Evolutionary conservation across 495 filamentous ascomycete genomes (phyloP).

Genomic region (Hyaloscypha hepaticicola): DNA sequence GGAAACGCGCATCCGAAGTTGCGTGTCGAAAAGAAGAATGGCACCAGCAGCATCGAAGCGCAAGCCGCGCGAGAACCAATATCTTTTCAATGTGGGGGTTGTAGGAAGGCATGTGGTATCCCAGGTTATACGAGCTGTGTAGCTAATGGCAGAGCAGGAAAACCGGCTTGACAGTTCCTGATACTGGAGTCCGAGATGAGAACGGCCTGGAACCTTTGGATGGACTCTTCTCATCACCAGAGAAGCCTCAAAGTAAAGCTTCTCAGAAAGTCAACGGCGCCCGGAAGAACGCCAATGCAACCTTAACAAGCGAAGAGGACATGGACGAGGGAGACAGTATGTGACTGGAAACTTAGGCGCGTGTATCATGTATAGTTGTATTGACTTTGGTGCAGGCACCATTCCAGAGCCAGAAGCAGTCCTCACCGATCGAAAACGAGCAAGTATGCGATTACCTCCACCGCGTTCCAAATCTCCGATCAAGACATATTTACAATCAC

Average conservation of each 20-base stretch:
- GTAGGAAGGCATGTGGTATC: slow-evolving; percentile 44
- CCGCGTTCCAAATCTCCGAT: slow-evolving; percentile 37
- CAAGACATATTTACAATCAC: slow-evolving; percentile 33
- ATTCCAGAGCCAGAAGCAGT: slow-evolving; percentile 44
- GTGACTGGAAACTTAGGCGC: not conserved
- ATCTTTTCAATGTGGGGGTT: slow-evolving; percentile 49
- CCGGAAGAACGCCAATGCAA: slow-evolving; percentile 19
- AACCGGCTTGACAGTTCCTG: slow-evolving; percentile 80
- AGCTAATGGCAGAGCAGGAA: slow-evolving; percentile 38
- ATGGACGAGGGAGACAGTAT: slow-evolving; percentile 33
- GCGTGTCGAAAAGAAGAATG: slow-evolving; percentile 7
- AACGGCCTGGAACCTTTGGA: slow-evolving; percentile 87
- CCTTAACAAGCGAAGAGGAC: slow-evolving; percentile 29
- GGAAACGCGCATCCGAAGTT: not conserved
- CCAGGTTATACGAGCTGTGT: not conserved
- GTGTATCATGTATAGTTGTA: not conserved
- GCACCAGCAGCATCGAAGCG: slow-evolving; percentile 25
- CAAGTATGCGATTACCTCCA: slow-evolving; percentile 35
- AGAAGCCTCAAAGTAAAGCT: slow-evolving; percentile 46
- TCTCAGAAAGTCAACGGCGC: not conserved
- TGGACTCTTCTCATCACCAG: slow-evolving; percentile 85
- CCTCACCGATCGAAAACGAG: slow-evolving; percentile 30
- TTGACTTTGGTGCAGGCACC: slow-evolving; percentile 39
- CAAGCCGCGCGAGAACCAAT: slow-evolving; percentile 37
- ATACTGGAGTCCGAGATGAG: slow-evolving; percentile 81